Conservation (phyloP, 305 asterid species). For the Euphrasia arctica region DNA sequence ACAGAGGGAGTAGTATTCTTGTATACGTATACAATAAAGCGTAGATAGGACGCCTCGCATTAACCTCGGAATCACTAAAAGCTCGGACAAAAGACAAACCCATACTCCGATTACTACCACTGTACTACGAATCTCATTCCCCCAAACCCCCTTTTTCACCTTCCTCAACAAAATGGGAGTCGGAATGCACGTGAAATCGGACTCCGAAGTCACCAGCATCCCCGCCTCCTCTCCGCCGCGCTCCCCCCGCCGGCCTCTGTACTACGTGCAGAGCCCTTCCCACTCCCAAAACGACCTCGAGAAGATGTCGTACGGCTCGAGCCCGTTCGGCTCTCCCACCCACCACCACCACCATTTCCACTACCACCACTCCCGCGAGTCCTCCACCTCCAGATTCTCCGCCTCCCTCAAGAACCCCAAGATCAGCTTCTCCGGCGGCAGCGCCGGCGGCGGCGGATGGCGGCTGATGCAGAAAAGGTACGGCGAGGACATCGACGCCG, state of each 20-base stretch:
- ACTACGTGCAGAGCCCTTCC: slow-evolving; percentile 92
- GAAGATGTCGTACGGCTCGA: slow-evolving; percentile 74
- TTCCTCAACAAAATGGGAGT: slow-evolving; percentile 46
- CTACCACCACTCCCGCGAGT: slow-evolving; percentile 68
- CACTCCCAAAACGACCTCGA: slow-evolving; percentile 70
- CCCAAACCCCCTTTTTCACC: too few relatives aligned
- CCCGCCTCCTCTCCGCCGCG: slow-evolving; percentile 86
- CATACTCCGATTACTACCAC: too few relatives aligned
- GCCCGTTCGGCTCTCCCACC: slow-evolving; percentile 74
- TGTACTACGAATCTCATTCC: too few relatives aligned
- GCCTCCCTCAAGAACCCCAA: slow-evolving; percentile 55
- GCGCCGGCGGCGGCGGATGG: slow-evolving; percentile 31
- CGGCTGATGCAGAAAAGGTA: slow-evolving; percentile 33
- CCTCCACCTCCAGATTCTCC: slow-evolving; percentile 84
- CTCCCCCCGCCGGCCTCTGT: slow-evolving; percentile 1
- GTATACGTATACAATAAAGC: too few relatives aligned
- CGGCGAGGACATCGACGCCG: too few relatives aligned
- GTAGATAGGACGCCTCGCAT: not conserved
- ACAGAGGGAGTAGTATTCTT: too few relatives aligned
- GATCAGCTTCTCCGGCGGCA: not conserved
- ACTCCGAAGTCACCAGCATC: slow-evolving; percentile 79
- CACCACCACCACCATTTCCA: slow-evolving; percentile 41
- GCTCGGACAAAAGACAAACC: not conserved
- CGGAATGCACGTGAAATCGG: slow-evolving; percentile 75
- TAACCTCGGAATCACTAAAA: slow-evolving; percentile 33